Conservation (phyloP, 495 filamentous ascomycete species). For the Gamarada debralockiae region DNA sequence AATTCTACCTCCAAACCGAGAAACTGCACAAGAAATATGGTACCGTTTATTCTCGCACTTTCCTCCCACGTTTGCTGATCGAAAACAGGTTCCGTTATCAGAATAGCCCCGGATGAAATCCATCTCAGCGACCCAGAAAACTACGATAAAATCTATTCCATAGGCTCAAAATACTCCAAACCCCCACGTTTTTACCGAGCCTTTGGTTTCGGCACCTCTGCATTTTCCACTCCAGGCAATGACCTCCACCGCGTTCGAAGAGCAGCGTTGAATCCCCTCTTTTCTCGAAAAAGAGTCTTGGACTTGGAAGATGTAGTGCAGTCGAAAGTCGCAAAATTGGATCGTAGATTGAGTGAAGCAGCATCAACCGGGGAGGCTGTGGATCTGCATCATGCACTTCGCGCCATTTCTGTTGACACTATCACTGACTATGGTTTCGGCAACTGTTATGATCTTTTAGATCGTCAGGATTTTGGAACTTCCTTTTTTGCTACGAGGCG, state of each 20-base stretch:
- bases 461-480: slow-evolving; percentile 14
- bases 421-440: slow-evolving; percentile 41
- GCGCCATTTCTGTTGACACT: slow-evolving; percentile 36
- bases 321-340: slow-evolving; percentile 17
- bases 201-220: slow-evolving; percentile 19
- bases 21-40: slow-evolving; percentile 11
- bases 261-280: slow-evolving; percentile 36
- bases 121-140: slow-evolving; percentile 9
- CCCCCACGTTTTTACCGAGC: background rate
- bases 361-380: slow-evolving; percentile 13
- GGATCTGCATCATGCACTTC: slow-evolving; percentile 27
- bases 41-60: slow-evolving; percentile 11
- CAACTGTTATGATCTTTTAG: slow-evolving; percentile 26
- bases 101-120: slow-evolving; percentile 51
- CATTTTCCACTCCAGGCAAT: slow-evolving; percentile 40
- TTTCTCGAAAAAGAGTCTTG: slow-evolving; percentile 33
- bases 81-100: slow-evolving; percentile 44
- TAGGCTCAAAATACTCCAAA: slow-evolving; percentile 25
- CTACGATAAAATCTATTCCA: slow-evolving; percentile 27
- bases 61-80: background rate
- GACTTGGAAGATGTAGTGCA: slow-evolving; percentile 30
- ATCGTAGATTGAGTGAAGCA: slow-evolving; percentile 11
- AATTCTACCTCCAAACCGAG: slow-evolving; percentile 5
- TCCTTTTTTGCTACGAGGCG: slow-evolving; percentile 24
- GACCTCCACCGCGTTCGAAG: slow-evolving; percentile 37